A percentile compares a stretch with the other conserved stretches of the same genome.
Evolutionary conservation across 1,284 basidiomycete genomes (phyloP).

Genomic region (Pseudomicrostroma phylloplanum): DNA sequence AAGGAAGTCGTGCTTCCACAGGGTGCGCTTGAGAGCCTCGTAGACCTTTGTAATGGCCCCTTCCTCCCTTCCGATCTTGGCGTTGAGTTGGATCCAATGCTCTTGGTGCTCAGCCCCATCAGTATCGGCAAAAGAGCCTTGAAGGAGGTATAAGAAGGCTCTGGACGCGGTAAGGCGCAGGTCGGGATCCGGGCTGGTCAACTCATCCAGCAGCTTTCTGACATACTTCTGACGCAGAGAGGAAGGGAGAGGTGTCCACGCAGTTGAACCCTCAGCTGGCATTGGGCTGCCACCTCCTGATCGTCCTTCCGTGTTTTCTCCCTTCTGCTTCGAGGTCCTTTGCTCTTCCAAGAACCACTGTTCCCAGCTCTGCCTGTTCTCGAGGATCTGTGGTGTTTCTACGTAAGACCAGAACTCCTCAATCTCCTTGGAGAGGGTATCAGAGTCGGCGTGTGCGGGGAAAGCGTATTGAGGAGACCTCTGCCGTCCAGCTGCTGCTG

Average conservation of each 20-base stretch:
- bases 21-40: constrained; percentile 81
- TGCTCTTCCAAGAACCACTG: constrained; percentile 52
- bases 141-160: constrained; percentile 36
- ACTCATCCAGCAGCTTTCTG: constrained; percentile 32
- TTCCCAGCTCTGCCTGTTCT: constrained; percentile 81
- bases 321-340: background rate
- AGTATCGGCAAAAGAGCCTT: constrained; percentile 86
- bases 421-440: constrained; percentile 88
- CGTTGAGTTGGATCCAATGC: constrained; percentile 92
- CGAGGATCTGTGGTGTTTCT: constrained; percentile 82
- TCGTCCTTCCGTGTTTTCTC: background rate
- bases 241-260: constrained; percentile 38
- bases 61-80: constrained; percentile 72
- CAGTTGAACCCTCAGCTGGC: constrained; percentile 13
- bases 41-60: constrained; percentile 80
- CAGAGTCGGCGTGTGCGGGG: constrained; percentile 62
- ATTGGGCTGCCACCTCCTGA: constrained; percentile 4
- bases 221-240: constrained; percentile 31
- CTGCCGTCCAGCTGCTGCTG: background rate
- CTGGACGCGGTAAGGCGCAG: constrained; percentile 38
- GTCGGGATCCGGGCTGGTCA: constrained; percentile 41
- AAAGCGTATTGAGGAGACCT: constrained; percentile 28
- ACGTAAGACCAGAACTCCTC: constrained; percentile 98
- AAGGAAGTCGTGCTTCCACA: constrained; percentile 69
- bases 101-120: constrained; percentile 85